These are phyloP conservation scores for Penstemon eatonii DNA, from an alignment of 257 asterid genomes.

Conservation along the genomic window DNA sequence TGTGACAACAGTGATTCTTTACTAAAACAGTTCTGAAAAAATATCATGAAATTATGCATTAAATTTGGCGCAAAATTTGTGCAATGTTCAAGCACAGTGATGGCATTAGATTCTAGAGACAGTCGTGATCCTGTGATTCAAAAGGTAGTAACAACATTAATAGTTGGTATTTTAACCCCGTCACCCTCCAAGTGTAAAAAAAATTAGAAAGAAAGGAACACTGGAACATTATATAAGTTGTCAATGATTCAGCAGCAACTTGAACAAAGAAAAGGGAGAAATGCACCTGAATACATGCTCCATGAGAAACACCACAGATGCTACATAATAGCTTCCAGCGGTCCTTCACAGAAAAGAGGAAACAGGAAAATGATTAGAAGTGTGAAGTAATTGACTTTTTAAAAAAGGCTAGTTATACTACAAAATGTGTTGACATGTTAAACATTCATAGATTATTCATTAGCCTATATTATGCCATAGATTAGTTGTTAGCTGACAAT, in stretches of 20 bases:
- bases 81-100: not conserved
- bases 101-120: not conserved
- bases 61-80: too few species aligned
- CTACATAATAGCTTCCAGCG: slow-evolving; percentile 98
- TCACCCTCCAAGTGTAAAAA: not conserved
- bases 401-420: slow-evolving; percentile 13
- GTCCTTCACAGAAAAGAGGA: slow-evolving; percentile 49
- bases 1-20: not conserved
- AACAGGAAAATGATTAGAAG: slow-evolving; percentile 21
- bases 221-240: not conserved
- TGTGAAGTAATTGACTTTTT: slow-evolving; percentile 6
- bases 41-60: too few species aligned
- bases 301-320: slow-evolving; percentile 89
- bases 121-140: not conserved
- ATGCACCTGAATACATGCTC: slow-evolving; percentile 97
- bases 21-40: slow-evolving; percentile 3
- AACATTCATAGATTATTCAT: too few species aligned
- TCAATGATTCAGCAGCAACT: slow-evolving; percentile 1
- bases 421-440: not conserved
- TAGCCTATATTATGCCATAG: too few species aligned
- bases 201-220: slow-evolving; percentile 6
- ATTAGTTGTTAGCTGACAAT: too few species aligned
- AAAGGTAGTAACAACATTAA: not conserved
- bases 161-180: slow-evolving; percentile 18
- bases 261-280: slow-evolving; percentile 24